Percentiles rank a stretch among this genome's conserved stretches.
Evolutionary conservation across 495 filamentous ascomycete genomes (phyloP).

Genomic region (Penicillium manginii): DNA sequence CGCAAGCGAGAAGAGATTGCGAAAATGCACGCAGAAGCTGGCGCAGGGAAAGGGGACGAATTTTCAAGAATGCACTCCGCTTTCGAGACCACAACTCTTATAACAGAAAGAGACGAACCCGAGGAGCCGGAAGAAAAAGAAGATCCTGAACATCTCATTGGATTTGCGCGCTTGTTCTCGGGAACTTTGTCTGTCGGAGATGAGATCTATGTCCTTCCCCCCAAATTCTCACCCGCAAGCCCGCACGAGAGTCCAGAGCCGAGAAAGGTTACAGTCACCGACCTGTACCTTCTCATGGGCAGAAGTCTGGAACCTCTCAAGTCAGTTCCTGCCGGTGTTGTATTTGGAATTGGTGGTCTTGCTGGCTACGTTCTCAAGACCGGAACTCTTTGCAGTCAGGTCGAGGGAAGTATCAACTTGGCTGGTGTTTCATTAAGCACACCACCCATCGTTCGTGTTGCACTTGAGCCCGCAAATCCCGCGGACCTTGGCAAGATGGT

Average conservation of each 20-base stretch:
- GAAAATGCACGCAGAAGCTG: constrained; percentile 65
- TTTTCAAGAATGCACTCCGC: constrained; percentile 54
- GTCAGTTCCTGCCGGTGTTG: constrained; percentile 88
- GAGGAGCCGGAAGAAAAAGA: constrained; percentile 52
- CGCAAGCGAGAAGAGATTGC: constrained; percentile 87
- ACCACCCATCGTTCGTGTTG: constrained; percentile 92
- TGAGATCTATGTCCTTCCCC: constrained; percentile 83
- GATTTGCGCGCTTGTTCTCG: constrained; percentile 92
- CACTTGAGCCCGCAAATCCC: constrained; percentile 87
- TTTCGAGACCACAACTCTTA: constrained; percentile 55
- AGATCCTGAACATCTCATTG: constrained; percentile 87
- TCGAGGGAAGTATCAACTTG: constrained; percentile 88
- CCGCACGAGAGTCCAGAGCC: constrained; percentile 78
- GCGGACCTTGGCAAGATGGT: constrained; percentile 94
- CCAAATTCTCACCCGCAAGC: constrained; percentile 84
- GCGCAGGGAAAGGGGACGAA: constrained; percentile 44
- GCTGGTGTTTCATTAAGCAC: constrained; percentile 79
- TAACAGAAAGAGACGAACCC: constrained; percentile 42
- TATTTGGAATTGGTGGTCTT: constrained; percentile 94
- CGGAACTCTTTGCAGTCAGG: constrained; percentile 87
- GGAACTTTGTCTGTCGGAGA: constrained; percentile 90
- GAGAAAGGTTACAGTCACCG: constrained; percentile 80
- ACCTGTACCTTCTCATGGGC: constrained; percentile 96
- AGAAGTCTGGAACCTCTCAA: constrained; percentile 80
- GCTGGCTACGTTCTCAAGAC: constrained; percentile 92